These are phyloP conservation scores for Candida schatavii DNA, from an alignment of 805 yeast species.

Conservation along the genomic window DNA sequence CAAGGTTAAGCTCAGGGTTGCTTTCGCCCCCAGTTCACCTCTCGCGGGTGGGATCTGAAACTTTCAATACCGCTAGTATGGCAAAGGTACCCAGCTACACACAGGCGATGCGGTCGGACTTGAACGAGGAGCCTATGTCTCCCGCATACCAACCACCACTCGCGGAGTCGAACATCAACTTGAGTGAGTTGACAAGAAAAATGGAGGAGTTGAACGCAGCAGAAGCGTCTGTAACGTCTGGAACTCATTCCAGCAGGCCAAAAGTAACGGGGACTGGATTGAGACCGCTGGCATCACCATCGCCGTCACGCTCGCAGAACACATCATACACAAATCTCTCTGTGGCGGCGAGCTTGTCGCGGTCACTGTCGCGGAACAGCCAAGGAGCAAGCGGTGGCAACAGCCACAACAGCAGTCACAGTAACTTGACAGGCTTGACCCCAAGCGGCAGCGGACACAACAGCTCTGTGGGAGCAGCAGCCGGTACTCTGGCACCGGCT, in stretches of 20 bases:
- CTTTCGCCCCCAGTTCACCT: conserved; percentile 55
- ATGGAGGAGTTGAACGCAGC: conserved; percentile 20
- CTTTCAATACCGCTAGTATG: conserved; percentile 25
- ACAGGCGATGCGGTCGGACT: conserved; percentile 64
- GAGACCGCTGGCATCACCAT: conserved; percentile 19
- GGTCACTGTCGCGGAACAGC: conserved; percentile 10
- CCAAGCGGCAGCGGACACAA: too few relatives aligned
- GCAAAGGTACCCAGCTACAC: conserved; percentile 82
- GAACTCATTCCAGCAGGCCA: too few relatives aligned
- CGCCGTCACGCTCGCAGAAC: conserved; percentile 40
- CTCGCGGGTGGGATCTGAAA: conserved; percentile 56
- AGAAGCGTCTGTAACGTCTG: conserved; percentile 5
- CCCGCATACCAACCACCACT: conserved; percentile 67
- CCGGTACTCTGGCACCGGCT: too few relatives aligned
- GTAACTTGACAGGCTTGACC: too few relatives aligned
- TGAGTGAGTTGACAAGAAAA: conserved; percentile 27
- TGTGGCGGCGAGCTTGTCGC: conserved; percentile 6
- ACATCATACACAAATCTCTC: conserved; percentile 31
- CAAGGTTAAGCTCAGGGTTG: conserved; percentile 7
- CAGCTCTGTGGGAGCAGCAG: too few relatives aligned
- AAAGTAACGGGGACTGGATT: not conserved
- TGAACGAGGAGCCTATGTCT: conserved; percentile 52
- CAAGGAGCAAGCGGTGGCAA: conserved; percentile 6
- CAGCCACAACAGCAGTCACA: conserved; percentile 1
- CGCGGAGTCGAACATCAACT: conserved; percentile 37